Evolutionary conservation across 441 rosid genomes (phyloP), one percentile per base, ranked within the genome.

Genomic region (Populus hybrid): DNA sequence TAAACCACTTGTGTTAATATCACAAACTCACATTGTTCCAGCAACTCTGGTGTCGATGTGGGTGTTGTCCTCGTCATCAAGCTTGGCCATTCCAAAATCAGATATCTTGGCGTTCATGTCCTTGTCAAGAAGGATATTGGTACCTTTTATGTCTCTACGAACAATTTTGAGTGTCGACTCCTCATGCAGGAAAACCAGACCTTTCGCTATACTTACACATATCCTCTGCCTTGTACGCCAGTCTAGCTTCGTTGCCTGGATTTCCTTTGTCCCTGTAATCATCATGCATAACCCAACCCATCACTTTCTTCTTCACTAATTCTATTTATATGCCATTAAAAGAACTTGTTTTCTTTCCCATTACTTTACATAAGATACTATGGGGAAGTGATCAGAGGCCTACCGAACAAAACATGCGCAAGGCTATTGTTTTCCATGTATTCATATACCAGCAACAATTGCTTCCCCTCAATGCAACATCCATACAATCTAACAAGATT

Each of bases 121-220:
- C 89, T 75, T 83, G 11, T 93, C 98, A 50, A 93, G 95, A 35
- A 92, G 85, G 73, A 91, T 88, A 80, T 94, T 90, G 0, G 94
- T 89, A 1, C 88, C 88, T 83, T 93, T 93, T 30, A 90, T 91
- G 84, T 93, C 97, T 74, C 97, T 86, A 57, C 92, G 95, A 75
- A 92, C 89, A 21, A 91, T 93, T 78, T 83, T 88, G 28, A 93
- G 71, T 26, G 83, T 79, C 0, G 92, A 91, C 79, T 88, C 97
- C 73, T 93, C 96, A 36, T 93, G 94, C 21, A 93, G 88, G 72
- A 85, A 91, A 24, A 87, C 87, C 19, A 90, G 82, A 16, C 96
- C 97, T 82, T 72, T 89, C 0, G 94, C 94, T 69, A 93, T 83
- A 1, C 85, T 89, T n/a, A 87, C 6, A 79, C 94, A 89, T 38